Base-by-base conservation (phyloP, 2,329 filamentous ascomycete genomes). In the Phaeophleospora eucalypticola region DNA sequence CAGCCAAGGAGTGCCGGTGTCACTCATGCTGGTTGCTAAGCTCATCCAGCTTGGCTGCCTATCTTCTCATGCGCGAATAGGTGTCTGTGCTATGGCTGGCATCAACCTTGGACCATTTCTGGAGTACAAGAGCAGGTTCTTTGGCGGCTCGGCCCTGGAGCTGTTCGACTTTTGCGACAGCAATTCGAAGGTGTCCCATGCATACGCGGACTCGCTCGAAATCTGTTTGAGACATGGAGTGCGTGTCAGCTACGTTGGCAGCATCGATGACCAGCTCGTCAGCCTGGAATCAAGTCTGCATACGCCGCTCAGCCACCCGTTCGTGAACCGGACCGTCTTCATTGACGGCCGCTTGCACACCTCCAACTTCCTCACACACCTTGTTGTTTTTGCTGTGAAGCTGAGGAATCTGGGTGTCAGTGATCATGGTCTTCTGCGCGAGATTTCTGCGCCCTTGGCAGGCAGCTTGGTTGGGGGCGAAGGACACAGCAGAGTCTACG, bases 191-290 rank as follows among this genome's bases (percentile, higher is more conserved):
- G 87, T 96, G 10, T 91, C 89, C 0, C 84, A 85, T 60, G 81
- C 87, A 56, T 94, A 96, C 57, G 82, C 88, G 58, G 75, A 82
- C 20, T 82, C 89, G 0, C 71, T 97, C 2, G 82, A 86, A 60
- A 79, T 80, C 8, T 84, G 86, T 1, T 73, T 98, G 4, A 78
- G 83, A 14, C 85, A 88, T 59, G 89, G 90, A 10, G 87, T 87
- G 12, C 81, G 88, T 34, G 81, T 97, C 40, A 86, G 89, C 0
- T 96, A 90, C 65, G 78, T 95, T 49, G 91, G 91, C 44, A 96
- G 90, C 67, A 94, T 98, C 42, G 93, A 98, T 65, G 93, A 98
- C 67, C 93, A 98, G 67, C 76, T 98, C 2, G 90, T 98, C 12
- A 91, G 90, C 3, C 75, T 98, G 63, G 91, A 96, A 75, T 96